Conservation (phyloP, 345 rosid species). For the Erysimum cheiranthoides region DNA sequence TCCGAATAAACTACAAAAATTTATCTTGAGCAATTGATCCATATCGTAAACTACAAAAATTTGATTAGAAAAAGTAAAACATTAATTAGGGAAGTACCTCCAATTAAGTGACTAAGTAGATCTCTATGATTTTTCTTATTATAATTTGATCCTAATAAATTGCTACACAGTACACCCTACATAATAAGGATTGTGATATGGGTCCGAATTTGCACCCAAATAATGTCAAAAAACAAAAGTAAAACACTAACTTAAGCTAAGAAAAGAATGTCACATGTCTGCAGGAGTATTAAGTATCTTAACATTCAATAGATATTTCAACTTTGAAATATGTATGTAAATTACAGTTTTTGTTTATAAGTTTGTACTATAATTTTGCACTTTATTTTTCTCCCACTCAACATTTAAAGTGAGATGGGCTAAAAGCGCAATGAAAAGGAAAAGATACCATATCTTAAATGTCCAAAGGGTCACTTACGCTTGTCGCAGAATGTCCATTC, state of each 20-base stretch:
- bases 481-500: conserved; percentile 34
- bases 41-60: too few species aligned
- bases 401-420: conserved; percentile 24
- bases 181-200: too few species aligned
- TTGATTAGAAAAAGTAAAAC: too few species aligned
- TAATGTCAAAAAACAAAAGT: too few species aligned
- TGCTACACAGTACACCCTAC: too few species aligned
- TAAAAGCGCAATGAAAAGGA: conserved; percentile 23
- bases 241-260: neutral
- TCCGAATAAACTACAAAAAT: too few species aligned
- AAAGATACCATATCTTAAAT: conserved; percentile 33
- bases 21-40: too few species aligned
- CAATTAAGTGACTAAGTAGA: too few species aligned
- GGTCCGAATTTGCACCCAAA: too few species aligned
- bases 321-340: conserved; percentile 4
- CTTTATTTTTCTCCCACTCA: conserved; percentile 24
- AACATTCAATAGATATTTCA: neutral
- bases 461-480: conserved; percentile 36
- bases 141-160: too few species aligned
- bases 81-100: too few species aligned
- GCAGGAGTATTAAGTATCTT: neutral
- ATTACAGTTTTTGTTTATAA: neutral
- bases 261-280: conserved; percentile 3
- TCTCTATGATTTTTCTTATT: too few species aligned
- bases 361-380: neutral